Evolutionary conservation across 306 rosid genomes (phyloP).

Genomic region (Rosa persica): DNA sequence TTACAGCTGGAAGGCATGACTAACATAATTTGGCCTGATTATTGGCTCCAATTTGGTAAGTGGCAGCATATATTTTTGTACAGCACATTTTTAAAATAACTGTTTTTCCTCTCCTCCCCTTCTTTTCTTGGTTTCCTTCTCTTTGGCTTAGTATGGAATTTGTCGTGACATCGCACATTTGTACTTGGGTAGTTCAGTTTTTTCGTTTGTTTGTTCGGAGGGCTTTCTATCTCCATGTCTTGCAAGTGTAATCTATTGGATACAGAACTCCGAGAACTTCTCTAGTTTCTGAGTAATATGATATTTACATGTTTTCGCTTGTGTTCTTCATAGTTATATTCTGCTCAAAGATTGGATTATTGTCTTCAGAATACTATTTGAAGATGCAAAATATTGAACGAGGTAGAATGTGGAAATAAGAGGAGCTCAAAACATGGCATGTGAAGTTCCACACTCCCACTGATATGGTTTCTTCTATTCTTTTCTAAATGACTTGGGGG

Average conservation of each 20-base stretch:
- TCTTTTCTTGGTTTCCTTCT: background rate
- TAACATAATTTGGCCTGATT: constrained; percentile 46
- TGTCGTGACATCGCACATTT: constrained; percentile 36
- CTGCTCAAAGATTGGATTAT: background rate
- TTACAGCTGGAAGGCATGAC: constrained; percentile 83
- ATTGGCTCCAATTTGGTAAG: constrained; percentile 38
- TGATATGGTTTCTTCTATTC: no score
- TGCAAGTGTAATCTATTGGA: constrained; percentile 78
- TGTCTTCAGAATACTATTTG: background rate
- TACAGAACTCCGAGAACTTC: constrained; percentile 28
- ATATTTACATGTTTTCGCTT: constrained; percentile 19
- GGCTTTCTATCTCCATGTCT: constrained; percentile 35
- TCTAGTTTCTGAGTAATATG: constrained; percentile 31
- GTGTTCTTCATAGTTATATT: background rate
- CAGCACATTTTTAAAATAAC: constrained; percentile 58
- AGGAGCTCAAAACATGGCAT: background rate
- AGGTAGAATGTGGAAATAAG: background rate
- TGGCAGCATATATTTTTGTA: constrained; percentile 58
- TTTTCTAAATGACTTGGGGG: background rate
- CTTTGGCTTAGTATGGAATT: constrained; percentile 35
- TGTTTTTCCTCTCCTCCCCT: constrained; percentile 21
- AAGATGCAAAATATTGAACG: background rate
- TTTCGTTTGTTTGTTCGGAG: constrained; percentile 14
- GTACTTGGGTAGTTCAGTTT: constrained; percentile 33
- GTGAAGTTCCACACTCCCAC: no score